These are phyloP conservation scores for Blastobotrys buckinghamii DNA, from an alignment of 1,139 yeast species.

Conservation along the genomic window DNA sequence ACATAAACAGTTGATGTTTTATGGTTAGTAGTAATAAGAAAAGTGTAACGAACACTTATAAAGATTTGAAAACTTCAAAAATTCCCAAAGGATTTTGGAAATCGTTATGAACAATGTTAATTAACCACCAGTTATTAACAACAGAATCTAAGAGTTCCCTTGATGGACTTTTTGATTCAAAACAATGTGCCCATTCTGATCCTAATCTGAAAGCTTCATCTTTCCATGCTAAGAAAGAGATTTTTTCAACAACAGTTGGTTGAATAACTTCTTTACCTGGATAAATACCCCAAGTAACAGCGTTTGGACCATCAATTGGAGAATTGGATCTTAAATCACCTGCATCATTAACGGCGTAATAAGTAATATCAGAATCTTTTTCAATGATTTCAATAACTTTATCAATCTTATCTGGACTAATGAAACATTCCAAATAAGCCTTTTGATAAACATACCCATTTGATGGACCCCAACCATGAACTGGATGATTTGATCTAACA, in stretches of 20 bases:
- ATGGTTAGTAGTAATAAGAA: not conserved
- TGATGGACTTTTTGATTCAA: constrained; percentile 33
- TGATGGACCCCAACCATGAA: constrained; percentile 94
- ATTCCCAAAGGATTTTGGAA: constrained; percentile 38
- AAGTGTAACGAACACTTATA: not conserved
- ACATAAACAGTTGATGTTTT: not conserved
- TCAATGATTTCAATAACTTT: constrained; percentile 42
- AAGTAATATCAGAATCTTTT: constrained; percentile 52
- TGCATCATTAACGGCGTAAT: constrained; percentile 62
- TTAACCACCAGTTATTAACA: constrained; percentile 60
- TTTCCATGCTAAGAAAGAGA: constrained; percentile 91
- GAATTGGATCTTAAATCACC: constrained; percentile 64
- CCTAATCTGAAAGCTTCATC: constrained; percentile 87
- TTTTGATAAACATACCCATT: constrained; percentile 92
- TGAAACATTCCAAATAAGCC: constrained; percentile 79
- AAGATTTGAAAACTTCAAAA: constrained; percentile 29
- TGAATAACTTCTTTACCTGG: constrained; percentile 89
- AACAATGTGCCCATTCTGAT: constrained; percentile 64
- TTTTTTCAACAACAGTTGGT: constrained; percentile 88
- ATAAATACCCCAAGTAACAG: constrained; percentile 97
- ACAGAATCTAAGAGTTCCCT: constrained; percentile 44
- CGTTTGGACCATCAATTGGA: constrained; percentile 73
- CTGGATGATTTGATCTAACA: constrained; percentile 58
- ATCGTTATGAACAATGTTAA: constrained; percentile 89
- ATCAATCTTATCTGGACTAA: constrained; percentile 52